Evolutionary conservation across 2,329 filamentous ascomycete species (phyloP).

Genomic region (Aspergillus ruber): DNA sequence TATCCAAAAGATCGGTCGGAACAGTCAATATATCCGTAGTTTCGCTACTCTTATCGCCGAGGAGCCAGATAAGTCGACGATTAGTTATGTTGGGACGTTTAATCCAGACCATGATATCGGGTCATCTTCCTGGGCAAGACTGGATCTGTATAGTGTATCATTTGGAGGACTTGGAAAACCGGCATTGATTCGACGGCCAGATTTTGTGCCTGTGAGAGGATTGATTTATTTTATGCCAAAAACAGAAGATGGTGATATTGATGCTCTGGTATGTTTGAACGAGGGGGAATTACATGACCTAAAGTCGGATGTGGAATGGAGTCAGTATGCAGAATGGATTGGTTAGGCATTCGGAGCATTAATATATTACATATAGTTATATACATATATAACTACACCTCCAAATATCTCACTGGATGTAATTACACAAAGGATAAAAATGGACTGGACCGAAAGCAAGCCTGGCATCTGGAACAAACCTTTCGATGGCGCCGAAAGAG

Average conservation of each 20-base stretch:
- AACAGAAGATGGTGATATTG: not conserved
- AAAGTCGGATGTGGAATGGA: not conserved
- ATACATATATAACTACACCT: no score
- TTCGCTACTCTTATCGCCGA: not conserved
- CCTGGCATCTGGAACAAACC: no score
- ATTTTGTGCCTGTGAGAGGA: not conserved
- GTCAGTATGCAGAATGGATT: not conserved
- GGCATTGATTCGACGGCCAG: not conserved
- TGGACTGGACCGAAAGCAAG: no score
- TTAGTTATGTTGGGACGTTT: not conserved
- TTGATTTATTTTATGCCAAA: not conserved
- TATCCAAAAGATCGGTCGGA: not conserved
- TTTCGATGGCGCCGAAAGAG: no score
- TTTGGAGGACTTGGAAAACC: not conserved
- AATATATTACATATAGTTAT: no score
- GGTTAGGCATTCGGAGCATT: not conserved
- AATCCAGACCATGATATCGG: not conserved
- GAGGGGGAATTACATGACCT: not conserved
- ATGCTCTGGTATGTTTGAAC: not conserved
- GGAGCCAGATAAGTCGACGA: not conserved
- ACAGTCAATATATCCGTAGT: not conserved
- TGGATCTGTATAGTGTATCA: not conserved
- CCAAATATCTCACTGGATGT: no score
- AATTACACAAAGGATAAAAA: no score
- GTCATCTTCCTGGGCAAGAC: not conserved